Conservation (phyloP, 495 filamentous ascomycete species). For the Aspergillus bertholletiae region DNA sequence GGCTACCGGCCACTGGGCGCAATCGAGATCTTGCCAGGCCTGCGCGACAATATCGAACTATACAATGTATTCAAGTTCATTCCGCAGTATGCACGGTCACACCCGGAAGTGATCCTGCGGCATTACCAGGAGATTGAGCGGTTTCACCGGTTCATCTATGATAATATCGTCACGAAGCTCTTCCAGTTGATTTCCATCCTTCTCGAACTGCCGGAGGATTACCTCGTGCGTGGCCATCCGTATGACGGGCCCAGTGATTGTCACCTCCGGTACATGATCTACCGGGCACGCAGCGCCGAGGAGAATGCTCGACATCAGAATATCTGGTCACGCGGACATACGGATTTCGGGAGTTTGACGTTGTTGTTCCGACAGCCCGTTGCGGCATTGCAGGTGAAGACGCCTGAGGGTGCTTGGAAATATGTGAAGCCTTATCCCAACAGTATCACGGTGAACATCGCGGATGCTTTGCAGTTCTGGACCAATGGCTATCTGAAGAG, state of each 20-base stretch:
- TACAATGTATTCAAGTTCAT: constrained; percentile 55
- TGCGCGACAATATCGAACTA: constrained; percentile 51
- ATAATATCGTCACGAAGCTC: constrained; percentile 20
- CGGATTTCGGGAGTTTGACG: constrained; percentile 52
- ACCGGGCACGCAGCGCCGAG: constrained; percentile 43
- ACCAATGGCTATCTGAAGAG: constrained; percentile 41
- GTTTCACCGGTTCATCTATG: constrained; percentile 21
- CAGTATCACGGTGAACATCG: constrained; percentile 45
- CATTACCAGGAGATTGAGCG: constrained; percentile 22
- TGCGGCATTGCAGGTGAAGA: constrained; percentile 49
- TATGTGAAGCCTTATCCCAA: constrained; percentile 43
- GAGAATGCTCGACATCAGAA: constrained; percentile 40
- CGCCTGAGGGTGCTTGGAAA: constrained; percentile 44
- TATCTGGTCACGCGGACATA: constrained; percentile 47
- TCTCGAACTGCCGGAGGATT: constrained; percentile 52
- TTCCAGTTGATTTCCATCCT: constrained; percentile 42
- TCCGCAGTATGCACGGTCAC: constrained; percentile 25
- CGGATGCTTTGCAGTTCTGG: constrained; percentile 42
- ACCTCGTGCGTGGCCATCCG: constrained; percentile 42
- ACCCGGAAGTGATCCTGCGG: constrained; percentile 4
- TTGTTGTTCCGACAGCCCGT: constrained; percentile 54
- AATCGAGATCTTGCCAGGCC: constrained; percentile 23
- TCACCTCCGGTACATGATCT: constrained; percentile 56
- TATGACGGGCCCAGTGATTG: constrained; percentile 45
- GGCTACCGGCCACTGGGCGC: constrained; percentile 24